Base-by-base conservation (phyloP, 1,139 yeast species). In the Saccharomyces hybrid region DNA sequence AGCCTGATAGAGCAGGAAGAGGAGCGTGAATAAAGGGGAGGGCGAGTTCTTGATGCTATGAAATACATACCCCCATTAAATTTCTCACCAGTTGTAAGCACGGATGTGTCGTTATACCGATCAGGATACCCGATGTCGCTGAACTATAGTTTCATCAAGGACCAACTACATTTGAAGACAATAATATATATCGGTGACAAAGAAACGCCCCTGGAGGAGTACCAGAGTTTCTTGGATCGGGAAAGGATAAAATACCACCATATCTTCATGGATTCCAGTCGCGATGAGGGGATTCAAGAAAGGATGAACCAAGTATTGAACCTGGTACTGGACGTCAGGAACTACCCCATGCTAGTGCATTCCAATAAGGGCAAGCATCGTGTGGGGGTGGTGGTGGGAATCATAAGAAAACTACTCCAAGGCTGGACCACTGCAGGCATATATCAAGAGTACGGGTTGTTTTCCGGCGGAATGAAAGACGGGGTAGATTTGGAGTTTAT, bases 291-390 rank as follows among this genome's bases (percentile, higher is more conserved):
- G 66, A 76, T 81, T 5, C 81, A 82, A 6, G 75, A 73, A 7
- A 80, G 85, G 6, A 76, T 89, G 56, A 75, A 81, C 20, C 70
- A 74, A 27, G 89, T 95, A 0, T 73, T 91, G 52, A 78, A 81
- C 57, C 68, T 88, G 48, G 76, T 88, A 56, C 70, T 86, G 49
- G 86, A 89, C 66, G 76, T 78, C 53, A 80, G 83, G 28, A 89
- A 90, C 69, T 87, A 86, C 67, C 98, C 99, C 0, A 82, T 91
- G 34, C 75, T 93, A 56, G 80, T 93, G 14, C 98, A 93, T 69
- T 88, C 97, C 3, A 89, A 91, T 69, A 93, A 93, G 72, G 98
- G 99, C 7, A 91, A 93, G 69, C 99, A 93, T 68, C 73, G 99
- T 50, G 91, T 89, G 1, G 98, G 98, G 0, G 90, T 93, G 1